These are phyloP conservation scores for Ceratonia siliqua DNA, from an alignment of 306 rosid genomes.

Conservation along the genomic window DNA sequence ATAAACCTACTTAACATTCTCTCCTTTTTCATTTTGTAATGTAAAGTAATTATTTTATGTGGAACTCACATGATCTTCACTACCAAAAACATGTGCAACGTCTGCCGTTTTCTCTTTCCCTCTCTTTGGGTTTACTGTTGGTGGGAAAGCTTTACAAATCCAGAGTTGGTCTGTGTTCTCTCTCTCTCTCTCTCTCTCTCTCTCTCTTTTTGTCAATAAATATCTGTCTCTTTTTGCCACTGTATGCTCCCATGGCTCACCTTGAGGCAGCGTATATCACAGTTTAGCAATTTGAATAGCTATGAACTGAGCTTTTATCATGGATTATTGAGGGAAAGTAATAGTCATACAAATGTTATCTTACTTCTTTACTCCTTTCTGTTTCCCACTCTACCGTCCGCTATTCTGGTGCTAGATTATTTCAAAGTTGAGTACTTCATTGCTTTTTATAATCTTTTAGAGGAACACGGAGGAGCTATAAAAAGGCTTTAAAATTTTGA, in stretches of 20 bases:
- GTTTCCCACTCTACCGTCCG: neutral
- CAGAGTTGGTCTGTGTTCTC: too few relatives aligned
- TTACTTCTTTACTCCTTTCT: neutral
- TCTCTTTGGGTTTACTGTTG: too few relatives aligned
- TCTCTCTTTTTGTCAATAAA: too few relatives aligned
- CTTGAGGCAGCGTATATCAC: neutral
- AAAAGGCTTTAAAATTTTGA: neutral
- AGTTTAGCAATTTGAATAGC: neutral
- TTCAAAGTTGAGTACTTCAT: neutral
- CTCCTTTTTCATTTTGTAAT: neutral
- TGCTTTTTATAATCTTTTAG: neutral
- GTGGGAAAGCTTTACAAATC: too few relatives aligned
- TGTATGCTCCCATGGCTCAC: neutral
- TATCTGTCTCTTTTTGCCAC: too few relatives aligned
- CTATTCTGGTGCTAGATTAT: too few relatives aligned
- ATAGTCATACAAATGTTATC: neutral
- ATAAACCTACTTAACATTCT: neutral
- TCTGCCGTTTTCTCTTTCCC: too few relatives aligned
- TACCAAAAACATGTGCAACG: too few relatives aligned
- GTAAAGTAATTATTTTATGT: too few relatives aligned
- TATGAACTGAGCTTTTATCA: neutral
- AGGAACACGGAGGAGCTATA: neutral
- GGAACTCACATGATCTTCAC: too few relatives aligned
- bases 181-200: too few relatives aligned
- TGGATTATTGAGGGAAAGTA: neutral